Conservation (phyloP, 2,329 filamentous ascomycete genomes). For the Xylaria sp. region DNA sequence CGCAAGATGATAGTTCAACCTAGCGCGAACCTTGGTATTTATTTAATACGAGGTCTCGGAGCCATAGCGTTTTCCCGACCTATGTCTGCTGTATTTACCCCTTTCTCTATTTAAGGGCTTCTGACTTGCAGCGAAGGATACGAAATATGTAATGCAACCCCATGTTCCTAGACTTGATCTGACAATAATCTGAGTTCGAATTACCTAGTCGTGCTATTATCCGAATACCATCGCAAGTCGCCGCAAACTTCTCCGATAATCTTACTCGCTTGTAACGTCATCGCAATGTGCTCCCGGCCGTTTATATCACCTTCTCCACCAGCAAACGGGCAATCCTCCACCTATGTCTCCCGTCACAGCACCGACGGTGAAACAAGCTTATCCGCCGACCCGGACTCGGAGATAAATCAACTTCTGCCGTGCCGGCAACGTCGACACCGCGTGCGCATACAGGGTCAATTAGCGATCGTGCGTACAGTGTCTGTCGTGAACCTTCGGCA, state of each 20-base stretch:
- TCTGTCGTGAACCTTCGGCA: slow-evolving; percentile 6
- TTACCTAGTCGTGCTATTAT: background rate
- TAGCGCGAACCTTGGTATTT: background rate
- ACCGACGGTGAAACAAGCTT: background rate
- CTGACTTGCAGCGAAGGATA: background rate
- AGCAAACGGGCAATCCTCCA: background rate
- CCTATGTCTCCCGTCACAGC: background rate
- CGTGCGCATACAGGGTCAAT: slow-evolving; percentile 24
- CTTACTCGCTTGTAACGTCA: background rate
- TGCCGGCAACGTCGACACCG: slow-evolving; percentile 1
- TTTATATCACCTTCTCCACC: background rate
- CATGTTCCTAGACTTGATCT: background rate
- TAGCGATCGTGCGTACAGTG: slow-evolving; percentile 13
- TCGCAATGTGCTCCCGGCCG: slow-evolving; percentile 4
- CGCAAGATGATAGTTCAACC: background rate
- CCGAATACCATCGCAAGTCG: background rate
- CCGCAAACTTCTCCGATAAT: background rate
- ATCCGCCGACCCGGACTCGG: background rate
- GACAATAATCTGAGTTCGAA: too few species aligned
- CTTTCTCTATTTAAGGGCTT: background rate
- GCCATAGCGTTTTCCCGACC: background rate
- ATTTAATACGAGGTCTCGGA: background rate
- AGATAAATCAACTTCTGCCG: slow-evolving; percentile 1
- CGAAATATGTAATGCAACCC: background rate
- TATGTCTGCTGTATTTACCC: background rate